Evolutionary conservation across 768 basidiomycete species (phyloP), one percentile per base, ranked within the genome.

Genomic region (Naganishia vaughanmartiniae): DNA sequence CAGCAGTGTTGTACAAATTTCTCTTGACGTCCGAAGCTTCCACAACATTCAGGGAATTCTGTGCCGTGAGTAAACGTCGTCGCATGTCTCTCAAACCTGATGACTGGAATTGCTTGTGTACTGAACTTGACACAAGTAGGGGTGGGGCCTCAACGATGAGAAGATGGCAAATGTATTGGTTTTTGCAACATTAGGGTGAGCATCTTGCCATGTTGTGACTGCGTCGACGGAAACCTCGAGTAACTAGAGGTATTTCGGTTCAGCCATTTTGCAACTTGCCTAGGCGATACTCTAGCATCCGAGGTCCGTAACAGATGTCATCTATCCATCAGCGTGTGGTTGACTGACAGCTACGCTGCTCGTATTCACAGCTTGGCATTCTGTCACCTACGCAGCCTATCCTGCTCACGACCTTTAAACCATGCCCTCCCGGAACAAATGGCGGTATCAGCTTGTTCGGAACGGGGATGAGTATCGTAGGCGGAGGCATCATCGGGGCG

Each of bases 251-350:
- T 15, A 15, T 15, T n/a, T 12, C 21, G 10, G 21, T 36, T 4
- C 76, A 93, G 91, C 4, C 92, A 94, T 77, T 91, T 92, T 79
- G 88, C 89, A 2, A 93, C 90, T 80, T 92, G 90, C 77, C 84
- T 93, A 11, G 93, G 91, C 6, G 93, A 96, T 76, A 96, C 93
- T 0, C 87, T 97, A 1, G 93, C 93, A 0, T 94, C 92, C 11
- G 94, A 96, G 57, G 68, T 69, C 24, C 6, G 68, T 57, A 15
- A 30, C 28, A 2, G 12, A 31, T 5, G 36, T 19, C 26, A 39
- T n/a, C 11, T 3, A 21, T 39, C 11, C 1, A 17, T 36, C 2
- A 6, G 14, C 2, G 26, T 1, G 21, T 6, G 42, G 3, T 4
- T 67, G n/a, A 54, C 63, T 28, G 1, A 34, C 19, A 7, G 19